Base-by-base conservation (phyloP, 1,284 basidiomycete genomes). In the Marasmius sp. region DNA sequence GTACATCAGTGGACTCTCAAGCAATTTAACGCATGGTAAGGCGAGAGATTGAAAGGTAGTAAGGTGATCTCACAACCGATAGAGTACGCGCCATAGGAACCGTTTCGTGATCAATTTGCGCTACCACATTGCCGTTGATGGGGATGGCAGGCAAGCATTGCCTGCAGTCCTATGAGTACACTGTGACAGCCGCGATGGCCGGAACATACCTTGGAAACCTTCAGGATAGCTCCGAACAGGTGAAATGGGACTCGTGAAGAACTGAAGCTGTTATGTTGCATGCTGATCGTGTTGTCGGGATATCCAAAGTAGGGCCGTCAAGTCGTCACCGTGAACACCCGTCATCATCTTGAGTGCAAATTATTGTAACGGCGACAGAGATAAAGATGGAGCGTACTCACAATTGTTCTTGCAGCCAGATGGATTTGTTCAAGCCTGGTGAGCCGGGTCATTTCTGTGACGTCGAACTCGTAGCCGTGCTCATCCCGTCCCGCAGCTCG, bases 311-410 rank as follows among this genome's bases (percentile, higher is more conserved):
- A 92, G 77, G 67, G 92, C 88, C 9, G 91, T 89, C 1, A 94
- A 78, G 3, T 92, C 92, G 69, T 93, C 92, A 1, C 92, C 92
- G 65, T 94, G 92, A 1, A 94, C 87, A 39, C 91, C 91, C 18
- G 93, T 76, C 69, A 94, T 75, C 67, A 93, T 84, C 88, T 92
- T 61, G 27, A 37, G 37, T 60, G 6, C 16, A 38, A 10, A 14
- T 34, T 18, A 45, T 27, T 33, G 37, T 2, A 45, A 18, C n/a
- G 34, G 12, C 36, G 39, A 34, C 50, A 47, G 52, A 49, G 45
- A 50, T 37, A 39, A 56, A 50, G 55, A 36, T 12, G 50, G 58
- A 41, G 58, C 51, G 57, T 59, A 71, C 76, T 61, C 51, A 79
- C 78, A 22, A 76, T 75, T 22, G 72, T 77, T 62, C 73, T 71